Evolutionary conservation across 768 basidiomycete genomes (phyloP).

Genomic region (Pleurotus tuber-regium): DNA sequence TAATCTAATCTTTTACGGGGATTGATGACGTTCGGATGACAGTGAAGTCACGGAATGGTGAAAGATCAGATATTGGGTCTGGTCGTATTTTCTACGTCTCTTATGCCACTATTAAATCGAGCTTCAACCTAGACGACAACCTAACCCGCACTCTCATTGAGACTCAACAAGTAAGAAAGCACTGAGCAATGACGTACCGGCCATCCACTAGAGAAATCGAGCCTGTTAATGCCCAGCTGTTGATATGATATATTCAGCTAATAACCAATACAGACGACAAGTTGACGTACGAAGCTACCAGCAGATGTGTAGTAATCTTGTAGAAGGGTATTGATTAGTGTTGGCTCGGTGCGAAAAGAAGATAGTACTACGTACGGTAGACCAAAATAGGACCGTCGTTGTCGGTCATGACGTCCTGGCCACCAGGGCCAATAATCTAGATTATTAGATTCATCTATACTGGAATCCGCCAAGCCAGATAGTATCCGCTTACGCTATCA

Average conservation of each 20-base stretch:
- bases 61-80: too few species aligned
- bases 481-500: constrained; percentile 31
- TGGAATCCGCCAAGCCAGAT: neutral
- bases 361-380: constrained; percentile 22
- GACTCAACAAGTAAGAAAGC: neutral
- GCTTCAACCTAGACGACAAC: constrained; percentile 7
- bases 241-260: neutral
- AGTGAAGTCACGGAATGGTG: too few species aligned
- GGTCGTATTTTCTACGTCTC: too few species aligned
- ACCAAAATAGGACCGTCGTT: constrained; percentile 23
- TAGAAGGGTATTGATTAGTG: too few species aligned
- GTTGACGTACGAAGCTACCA: constrained; percentile 19
- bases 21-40: too few species aligned
- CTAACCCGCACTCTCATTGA: too few species aligned
- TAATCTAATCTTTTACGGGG: too few species aligned
- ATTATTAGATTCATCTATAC: neutral
- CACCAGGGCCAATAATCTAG: constrained; percentile 53
- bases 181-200: constrained; percentile 16
- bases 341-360: too few species aligned
- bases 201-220: constrained; percentile 32
- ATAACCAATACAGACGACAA: neutral
- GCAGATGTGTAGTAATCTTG: constrained; percentile 30
- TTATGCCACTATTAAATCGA: too few species aligned
- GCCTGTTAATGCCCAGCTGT: constrained; percentile 28
- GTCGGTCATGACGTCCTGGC: constrained; percentile 41